Base-by-base conservation (phyloP, 768 basidiomycete species). In the Heimioporus sp. region DNA sequence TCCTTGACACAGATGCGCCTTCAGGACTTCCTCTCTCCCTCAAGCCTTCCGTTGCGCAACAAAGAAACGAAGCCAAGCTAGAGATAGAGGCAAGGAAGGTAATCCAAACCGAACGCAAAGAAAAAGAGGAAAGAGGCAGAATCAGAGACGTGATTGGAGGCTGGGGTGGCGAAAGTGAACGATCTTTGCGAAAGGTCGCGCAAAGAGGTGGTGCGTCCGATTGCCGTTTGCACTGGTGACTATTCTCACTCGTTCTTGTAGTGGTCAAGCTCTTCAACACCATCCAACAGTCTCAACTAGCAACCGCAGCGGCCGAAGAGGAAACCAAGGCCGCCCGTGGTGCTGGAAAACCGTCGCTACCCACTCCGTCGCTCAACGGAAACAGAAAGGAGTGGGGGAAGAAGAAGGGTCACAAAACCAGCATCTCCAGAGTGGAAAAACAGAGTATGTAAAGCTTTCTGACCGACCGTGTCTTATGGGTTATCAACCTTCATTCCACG, bases 221-320 rank as follows among this genome's bases (percentile, higher is more conserved):
- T 34, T 32, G 24, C 20, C 16, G 28, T 45, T 43, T 7, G 10
- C 30, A 16, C n/a, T 11, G 3, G 20, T 46, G 17, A 28, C 46
- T 30, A 31, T 47, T 34, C 51, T 50, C 24, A n/a, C 16, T 38
- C 15, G 30, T 17, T 37, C 31, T 52, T 52, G 5, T 48, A 81
- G 91, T 93, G 42, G 90, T 93, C n/a, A 83, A 87, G 62, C 73
- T 93, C 15, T 93, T 93, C 73, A 93, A 93, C 60, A 83, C 80
- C 5, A 88, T 93, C 44, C 91, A 92, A 55, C 87, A 90, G 56
- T 85, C 89, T 17, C 91, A 93, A 60, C 72, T 77, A 24, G 78
- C 76, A 12, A 73, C 80, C 2, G 65, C 76, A 10, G 75, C 67
- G 6, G 77, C 78, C 11, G 78, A 75, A 20, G 83, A 83, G 62